Base-by-base conservation (phyloP, 305 asterid genomes). In the Coffea humblotiana region DNA sequence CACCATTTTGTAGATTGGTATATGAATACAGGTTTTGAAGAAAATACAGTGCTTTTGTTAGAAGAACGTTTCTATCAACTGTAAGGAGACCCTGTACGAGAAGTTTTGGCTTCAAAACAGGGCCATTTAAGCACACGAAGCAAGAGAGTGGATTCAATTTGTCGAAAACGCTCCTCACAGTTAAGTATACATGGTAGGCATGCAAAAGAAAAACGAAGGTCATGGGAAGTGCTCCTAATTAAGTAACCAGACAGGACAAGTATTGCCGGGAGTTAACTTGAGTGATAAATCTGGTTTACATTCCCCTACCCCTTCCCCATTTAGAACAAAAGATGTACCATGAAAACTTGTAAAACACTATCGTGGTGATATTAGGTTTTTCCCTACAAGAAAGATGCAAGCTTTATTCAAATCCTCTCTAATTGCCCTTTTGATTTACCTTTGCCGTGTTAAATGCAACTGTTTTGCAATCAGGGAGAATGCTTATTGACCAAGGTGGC, bases 401-500 rank as follows among this genome's bases (percentile, higher is more conserved):
- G 10, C 58, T 8, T 63, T 9, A 70, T 23, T 37, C 49, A 18
- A 23, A 74, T 10, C 3, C 67, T 21, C 67, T 21, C 43, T 15
- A 19, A 7, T 45, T 51, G 56, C 8, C 43, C 7, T 58, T 60
- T 21, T n/a, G 68, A 83, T 95, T 83, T 83, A 96, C 99, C 82
- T 32, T 90, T 76, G 97, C 99, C 77, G 98, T 96, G 86, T 94
- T 96, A 75, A 82, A 96, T 79, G 82, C 92, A 23, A 80, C 93
- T 25, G 81, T 89, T 83, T 83, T 90, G 88, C 99, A 96, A 84
- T 94, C 97, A 0, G 97, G 97, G 77, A 95, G 98, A 74, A 95
- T 89, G 90, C 95, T 94, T 85, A 92, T 91, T 35, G 99, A 96
- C 99, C 99, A 96, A 60, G 99, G 93, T 81, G 99, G 99, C 79